Conservation (phyloP, 108 stramenopile genomes). For the Skeletonema potamos region DNA sequence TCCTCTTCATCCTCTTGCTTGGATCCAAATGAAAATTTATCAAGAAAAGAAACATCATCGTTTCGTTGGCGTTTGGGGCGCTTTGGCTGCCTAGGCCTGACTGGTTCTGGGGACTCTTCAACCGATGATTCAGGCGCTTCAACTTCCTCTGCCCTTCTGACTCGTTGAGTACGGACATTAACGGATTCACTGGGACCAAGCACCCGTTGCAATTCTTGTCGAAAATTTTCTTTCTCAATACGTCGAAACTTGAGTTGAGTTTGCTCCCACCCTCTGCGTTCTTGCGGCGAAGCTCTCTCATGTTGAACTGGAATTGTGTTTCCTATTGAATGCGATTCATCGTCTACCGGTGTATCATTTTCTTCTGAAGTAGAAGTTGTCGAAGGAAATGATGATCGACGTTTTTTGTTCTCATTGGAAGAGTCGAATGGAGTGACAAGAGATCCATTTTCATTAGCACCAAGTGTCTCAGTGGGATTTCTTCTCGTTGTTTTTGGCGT, state of each 20-base stretch:
- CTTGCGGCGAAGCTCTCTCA: slow-evolving; percentile 9
- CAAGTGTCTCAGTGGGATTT: neutral
- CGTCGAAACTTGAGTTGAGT: slow-evolving; percentile 25
- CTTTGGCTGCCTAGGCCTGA: slow-evolving; percentile 6
- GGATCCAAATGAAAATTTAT: slow-evolving; percentile 25
- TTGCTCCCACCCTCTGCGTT: slow-evolving; percentile 36
- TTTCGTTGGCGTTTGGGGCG: slow-evolving; percentile 11
- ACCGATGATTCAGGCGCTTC: neutral
- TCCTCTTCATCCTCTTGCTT: neutral
- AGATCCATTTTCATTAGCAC: neutral
- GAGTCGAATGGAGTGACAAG: neutral
- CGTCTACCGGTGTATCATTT: neutral
- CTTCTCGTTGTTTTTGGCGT: neutral
- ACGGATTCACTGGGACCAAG: neutral
- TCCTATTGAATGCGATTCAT: neutral
- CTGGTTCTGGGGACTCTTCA: neutral
- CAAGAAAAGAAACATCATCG: slow-evolving; percentile 25
- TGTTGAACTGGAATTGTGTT: slow-evolving; percentile 1
- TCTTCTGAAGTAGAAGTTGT: neutral
- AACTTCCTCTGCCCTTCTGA: neutral
- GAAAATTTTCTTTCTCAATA: slow-evolving; percentile 18
- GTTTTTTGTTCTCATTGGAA: neutral
- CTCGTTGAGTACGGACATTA: neutral
- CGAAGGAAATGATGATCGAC: neutral
- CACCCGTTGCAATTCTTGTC: slow-evolving; percentile 15